Evolutionary conservation across 2,329 filamentous ascomycete species (phyloP).

Genomic region (Sclerotinia spermophila): DNA sequence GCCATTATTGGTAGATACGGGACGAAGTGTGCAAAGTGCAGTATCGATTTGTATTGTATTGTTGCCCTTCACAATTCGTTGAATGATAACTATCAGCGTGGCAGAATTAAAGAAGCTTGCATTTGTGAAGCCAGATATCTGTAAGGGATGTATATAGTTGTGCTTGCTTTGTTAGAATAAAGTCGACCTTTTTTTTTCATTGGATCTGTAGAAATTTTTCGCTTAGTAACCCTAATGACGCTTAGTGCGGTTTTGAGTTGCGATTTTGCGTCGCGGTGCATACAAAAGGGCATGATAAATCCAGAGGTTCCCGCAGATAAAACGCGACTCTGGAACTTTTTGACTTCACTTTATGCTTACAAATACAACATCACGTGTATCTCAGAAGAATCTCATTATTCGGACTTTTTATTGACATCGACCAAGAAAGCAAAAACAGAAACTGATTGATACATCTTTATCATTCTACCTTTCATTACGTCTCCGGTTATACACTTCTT

Average conservation of each 20-base stretch:
- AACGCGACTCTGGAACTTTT: slow-evolving; percentile 14
- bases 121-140: neutral
- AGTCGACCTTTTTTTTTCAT: neutral
- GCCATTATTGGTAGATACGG: neutral
- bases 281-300: slow-evolving; percentile 16
- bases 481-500: neutral
- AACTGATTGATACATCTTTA: neutral
- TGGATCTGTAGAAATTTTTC: neutral
- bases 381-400: neutral
- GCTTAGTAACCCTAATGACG: slow-evolving; percentile 11
- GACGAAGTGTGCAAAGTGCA: neutral
- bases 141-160: neutral
- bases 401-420: neutral
- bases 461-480: neutral
- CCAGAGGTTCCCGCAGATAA: slow-evolving; percentile 12
- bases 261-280: slow-evolving; percentile 4
- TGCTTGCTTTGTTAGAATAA: neutral
- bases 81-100: neutral
- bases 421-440: neutral
- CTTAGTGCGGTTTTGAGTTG: slow-evolving; percentile 11
- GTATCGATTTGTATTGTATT: neutral
- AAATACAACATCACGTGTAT: neutral
- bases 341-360: slow-evolving; percentile 7
- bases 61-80: neutral
- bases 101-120: neutral